Base-by-base conservation (phyloP, 352 stramenopile species). In the Pythium phragmitis region DNA sequence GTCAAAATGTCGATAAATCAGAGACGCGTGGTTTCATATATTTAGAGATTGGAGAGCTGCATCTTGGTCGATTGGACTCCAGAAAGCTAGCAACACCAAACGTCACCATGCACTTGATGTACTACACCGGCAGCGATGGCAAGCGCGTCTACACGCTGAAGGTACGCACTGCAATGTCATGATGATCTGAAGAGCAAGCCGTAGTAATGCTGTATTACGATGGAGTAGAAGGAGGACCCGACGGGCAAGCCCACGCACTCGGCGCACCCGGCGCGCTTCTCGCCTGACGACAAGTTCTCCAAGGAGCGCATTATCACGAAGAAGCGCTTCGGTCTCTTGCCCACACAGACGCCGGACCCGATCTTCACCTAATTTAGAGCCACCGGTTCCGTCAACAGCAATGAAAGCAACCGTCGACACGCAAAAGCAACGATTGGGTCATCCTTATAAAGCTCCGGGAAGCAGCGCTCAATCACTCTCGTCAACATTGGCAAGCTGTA, bases 121-220 rank as follows among this genome's bases (percentile, higher is more conserved):
- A 98, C 80, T 99, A 99, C 84, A 72, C 98, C 45, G 94, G 98
- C 71, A 80, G 75, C 19, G 87, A 93, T 74, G 97, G 97, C 72
- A 99, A 99, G 80, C 87, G 97, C 53, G 94, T 99, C 19, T 99
- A 99, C 85, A 99, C 97, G 68, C 92, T 99, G 33, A 99, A 99
- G 91, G 93, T 98, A 77, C 17, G 33, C 0, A 17, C 5, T 53
- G 8, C 28, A 4, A 42, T 39, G 33, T 28, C 19, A 43, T 37
- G 52, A 13, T 34, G 0, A 39, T 9, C 11, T 0, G 16, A 16
- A 47, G 13, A 36, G 17, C 23, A 5, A 51, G 39, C 47, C 55
- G 19, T 53, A 1, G 12, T 13, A 30, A 30, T 30, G 1, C 4
- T 30, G 26, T 33, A 13, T 19, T 57, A 30, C 13, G 19, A 30